These are phyloP conservation scores for Chlorella sorokiniana DNA, from an alignment of 139 green algal species.

Conservation along the genomic window DNA sequence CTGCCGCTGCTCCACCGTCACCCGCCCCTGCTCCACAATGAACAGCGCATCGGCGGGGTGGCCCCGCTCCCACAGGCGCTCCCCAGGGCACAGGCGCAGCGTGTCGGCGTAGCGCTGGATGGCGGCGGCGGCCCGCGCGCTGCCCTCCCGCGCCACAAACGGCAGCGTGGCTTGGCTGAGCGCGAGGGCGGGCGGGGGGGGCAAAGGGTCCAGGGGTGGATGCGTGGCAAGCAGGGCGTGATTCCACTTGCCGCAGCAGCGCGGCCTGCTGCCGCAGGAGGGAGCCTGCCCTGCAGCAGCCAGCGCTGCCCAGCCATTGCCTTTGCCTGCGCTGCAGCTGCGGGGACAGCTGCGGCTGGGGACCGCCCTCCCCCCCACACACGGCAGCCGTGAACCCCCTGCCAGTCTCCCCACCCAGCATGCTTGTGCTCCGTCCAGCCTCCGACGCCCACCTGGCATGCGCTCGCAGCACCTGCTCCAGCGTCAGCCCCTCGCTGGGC, in stretches of 20 bases:
- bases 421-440: neutral
- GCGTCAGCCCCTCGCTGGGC: neutral
- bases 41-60: slow-evolving; percentile 1
- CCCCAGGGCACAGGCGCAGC: neutral
- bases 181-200: neutral
- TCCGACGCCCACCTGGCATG: slow-evolving; percentile 7
- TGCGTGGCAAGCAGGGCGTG: neutral
- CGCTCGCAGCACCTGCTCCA: slow-evolving; percentile 5
- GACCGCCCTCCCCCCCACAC: no score
- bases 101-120: neutral
- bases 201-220: neutral
- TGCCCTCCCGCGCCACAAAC: neutral
- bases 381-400: no score
- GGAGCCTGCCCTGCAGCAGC: no score
- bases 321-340: no score
- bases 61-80: slow-evolving; percentile 14
- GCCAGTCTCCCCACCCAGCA: neutral
- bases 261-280: no score
- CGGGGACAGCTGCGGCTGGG: no score
- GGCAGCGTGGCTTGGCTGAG: slow-evolving; percentile 19
- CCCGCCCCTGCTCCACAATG: neutral
- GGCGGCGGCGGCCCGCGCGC: neutral
- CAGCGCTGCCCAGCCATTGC: no score
- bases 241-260: no score
- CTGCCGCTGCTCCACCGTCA: slow-evolving; percentile 2